phyloP scores from a whole-genome alignment of 2,329 filamentous ascomycete species.

The Colletotrichum chlorophyti region DNA sequence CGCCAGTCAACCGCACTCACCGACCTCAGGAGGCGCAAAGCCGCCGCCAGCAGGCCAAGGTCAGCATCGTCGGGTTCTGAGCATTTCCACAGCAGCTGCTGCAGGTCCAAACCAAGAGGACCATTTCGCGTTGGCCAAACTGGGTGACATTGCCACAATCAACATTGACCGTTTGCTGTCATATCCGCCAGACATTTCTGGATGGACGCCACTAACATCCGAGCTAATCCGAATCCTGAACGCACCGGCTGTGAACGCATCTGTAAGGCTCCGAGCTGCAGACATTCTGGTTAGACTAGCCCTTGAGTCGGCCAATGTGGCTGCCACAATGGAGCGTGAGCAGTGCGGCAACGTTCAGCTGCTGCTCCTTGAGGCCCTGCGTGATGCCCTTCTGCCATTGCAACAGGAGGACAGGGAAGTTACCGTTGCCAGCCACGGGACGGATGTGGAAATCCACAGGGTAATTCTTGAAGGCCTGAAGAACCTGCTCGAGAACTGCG shows the following conservation, averaged over 20 bases:
- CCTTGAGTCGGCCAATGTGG: constrained; percentile 63
- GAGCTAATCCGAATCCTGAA: constrained; percentile 61
- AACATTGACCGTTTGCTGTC: constrained; percentile 78
- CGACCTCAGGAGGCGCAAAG: constrained; percentile 39
- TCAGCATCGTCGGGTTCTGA: constrained; percentile 54
- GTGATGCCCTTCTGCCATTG: constrained; percentile 65
- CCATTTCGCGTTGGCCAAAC: constrained; percentile 74
- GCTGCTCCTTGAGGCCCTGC: constrained; percentile 73
- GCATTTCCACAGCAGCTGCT: constrained; percentile 51
- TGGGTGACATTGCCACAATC: constrained; percentile 74
- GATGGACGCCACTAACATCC: constrained; percentile 74
- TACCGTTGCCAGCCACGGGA: constrained; percentile 64
- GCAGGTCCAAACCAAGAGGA: constrained; percentile 66
- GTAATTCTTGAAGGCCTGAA: constrained; percentile 81
- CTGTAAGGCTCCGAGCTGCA: constrained; percentile 66
- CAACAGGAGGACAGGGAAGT: constrained; percentile 58
- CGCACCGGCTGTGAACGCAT: constrained; percentile 52
- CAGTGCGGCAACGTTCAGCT: constrained; percentile 69
- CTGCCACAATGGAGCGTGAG: constrained; percentile 58
- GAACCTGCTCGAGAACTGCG: constrained; percentile 84
- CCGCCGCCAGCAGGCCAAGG: constrained; percentile 44
- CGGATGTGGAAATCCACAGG: constrained; percentile 81
- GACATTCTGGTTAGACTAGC: constrained; percentile 67
- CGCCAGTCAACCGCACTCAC: constrained; percentile 44
- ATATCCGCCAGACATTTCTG: constrained; percentile 70